Base-by-base conservation (phyloP, 2,329 filamentous ascomycete genomes). In the Penicillium sp. region DNA sequence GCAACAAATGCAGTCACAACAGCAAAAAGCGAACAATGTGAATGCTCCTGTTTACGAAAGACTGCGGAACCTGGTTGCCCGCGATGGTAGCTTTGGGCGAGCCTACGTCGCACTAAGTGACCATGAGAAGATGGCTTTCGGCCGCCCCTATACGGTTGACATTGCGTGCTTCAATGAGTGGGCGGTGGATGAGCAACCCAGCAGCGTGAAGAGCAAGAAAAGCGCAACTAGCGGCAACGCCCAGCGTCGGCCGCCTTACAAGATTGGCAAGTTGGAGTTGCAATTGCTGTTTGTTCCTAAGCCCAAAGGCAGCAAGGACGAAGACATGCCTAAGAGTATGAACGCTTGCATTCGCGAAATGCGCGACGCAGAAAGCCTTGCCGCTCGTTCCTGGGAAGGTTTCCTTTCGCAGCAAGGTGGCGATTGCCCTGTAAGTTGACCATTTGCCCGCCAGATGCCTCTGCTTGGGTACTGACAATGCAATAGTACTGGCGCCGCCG, bases 271-370 rank as follows among this genome's bases (percentile, higher is more conserved):
- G 79, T 83, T 99, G 55, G 91, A 96, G 73, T 82, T 99, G 40
- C 95, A 99, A 79, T 84, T 99, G 9, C 82, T 99, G 14, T 99
- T 96, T 70, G 92, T 99, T 1, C 95, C 95, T 0, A 92, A 93
- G 69, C 94, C 95, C 4, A 94, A 91, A 80, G 90, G 89, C 46
- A 84, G 88, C 33, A 87, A 87, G 51, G 95, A 98, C 64, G 93
- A 97, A 16, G 94, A 98, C 67, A 97, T 99, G 92, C 95, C 95
- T 55, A 98, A 98, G 87, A 97, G 93, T 81, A 96, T 99, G 93
- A 96, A 95, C 77, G 90, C 91, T 44, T 96, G 92, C 75, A 90
- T 98, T 67, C 86, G 95, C 18, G 95, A 98, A 79, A 87, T 99
- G 78, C 91, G 90, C 77, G 91, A 94, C 54, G 92, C 94, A 2